These are phyloP conservation scores for Sambucus nigra DNA, from an alignment of 129 eudicot species.

Conservation along the genomic window DNA sequence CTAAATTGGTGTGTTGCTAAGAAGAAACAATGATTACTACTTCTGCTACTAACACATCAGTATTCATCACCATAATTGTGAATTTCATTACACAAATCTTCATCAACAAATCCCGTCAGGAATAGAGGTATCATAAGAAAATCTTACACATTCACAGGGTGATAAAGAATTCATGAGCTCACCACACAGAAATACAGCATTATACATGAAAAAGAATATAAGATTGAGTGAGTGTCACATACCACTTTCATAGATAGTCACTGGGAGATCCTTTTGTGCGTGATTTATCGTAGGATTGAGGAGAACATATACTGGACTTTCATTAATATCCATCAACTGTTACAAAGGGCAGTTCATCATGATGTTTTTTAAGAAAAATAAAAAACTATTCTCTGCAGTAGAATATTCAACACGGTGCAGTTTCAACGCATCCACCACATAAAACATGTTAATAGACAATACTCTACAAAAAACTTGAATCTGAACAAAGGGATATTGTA, in stretches of 20 bases:
- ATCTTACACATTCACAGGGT: no score
- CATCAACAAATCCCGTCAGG: no score
- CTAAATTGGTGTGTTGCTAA: no score
- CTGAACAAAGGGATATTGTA: no score
- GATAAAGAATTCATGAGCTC: no score
- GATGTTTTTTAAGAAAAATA: background rate
- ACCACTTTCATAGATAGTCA: constrained; percentile 89
- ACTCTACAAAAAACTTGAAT: no score
- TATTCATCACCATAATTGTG: no score
- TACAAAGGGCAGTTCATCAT: constrained; percentile 16
- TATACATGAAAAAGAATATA: background rate
- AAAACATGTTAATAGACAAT: background rate
- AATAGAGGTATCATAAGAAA: no score
- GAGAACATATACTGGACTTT: constrained; percentile 80
- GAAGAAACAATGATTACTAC: no score
- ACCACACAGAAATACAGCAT: background rate
- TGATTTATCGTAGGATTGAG: constrained; percentile 84
- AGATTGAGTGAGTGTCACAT: constrained; percentile 11
- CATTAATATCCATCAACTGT: constrained; percentile 98
- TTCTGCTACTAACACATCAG: no score
- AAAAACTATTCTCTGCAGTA: background rate
- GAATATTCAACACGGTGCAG: background rate
- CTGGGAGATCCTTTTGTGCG: constrained; percentile 92
- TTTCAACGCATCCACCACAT: background rate
- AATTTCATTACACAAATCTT: no score